Percentiles rank a stretch among this genome's conserved stretches.
Conservation (phyloP, 805 yeast genomes). For the Yarrowia yakushimensis region DNA sequence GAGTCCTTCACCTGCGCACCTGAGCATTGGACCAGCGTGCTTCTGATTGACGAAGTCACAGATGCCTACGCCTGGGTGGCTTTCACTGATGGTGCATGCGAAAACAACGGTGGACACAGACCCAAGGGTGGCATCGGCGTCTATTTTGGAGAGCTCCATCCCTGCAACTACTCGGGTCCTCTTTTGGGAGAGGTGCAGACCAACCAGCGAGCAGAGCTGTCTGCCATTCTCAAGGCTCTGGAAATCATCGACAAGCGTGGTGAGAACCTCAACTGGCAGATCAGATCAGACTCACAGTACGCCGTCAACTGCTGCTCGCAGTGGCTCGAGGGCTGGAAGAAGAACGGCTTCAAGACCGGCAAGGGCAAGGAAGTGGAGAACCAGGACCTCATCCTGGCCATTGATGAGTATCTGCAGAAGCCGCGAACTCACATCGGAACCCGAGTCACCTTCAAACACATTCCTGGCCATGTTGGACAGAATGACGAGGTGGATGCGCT, state of each 20-base stretch:
- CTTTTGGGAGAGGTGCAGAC: not conserved
- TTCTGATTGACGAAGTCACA: conserved; percentile 60
- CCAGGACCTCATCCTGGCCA: conserved; percentile 11
- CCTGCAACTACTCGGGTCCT: conserved; percentile 18
- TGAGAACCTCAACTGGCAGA: conserved; percentile 62
- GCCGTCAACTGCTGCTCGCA: conserved; percentile 42
- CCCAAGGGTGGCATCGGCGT: conserved; percentile 59
- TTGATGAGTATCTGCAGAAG: conserved; percentile 14
- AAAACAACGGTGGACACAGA: conserved; percentile 84
- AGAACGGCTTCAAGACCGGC: conserved; percentile 8
- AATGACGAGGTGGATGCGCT: conserved; percentile 4
- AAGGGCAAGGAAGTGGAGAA: conserved; percentile 18
- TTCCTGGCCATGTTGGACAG: conserved; percentile 1
- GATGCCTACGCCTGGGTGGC: conserved; percentile 53
- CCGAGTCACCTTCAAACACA: conserved; percentile 13
- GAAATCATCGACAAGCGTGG: conserved; percentile 38
- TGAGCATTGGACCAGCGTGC: conserved; percentile 19
- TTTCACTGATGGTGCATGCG: conserved; percentile 43
- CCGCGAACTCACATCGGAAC: not conserved
- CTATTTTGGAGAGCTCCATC: conserved; percentile 43
- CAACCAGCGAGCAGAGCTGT: conserved; percentile 82
- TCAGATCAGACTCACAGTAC: conserved; percentile 88
- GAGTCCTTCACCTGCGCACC: conserved; percentile 14
- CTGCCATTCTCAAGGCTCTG: conserved; percentile 17
- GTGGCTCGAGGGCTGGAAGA: conserved; percentile 24